Evolutionary conservation across 345 rosid species (phyloP).

Genomic region (Arabidopsis arenosa): DNA sequence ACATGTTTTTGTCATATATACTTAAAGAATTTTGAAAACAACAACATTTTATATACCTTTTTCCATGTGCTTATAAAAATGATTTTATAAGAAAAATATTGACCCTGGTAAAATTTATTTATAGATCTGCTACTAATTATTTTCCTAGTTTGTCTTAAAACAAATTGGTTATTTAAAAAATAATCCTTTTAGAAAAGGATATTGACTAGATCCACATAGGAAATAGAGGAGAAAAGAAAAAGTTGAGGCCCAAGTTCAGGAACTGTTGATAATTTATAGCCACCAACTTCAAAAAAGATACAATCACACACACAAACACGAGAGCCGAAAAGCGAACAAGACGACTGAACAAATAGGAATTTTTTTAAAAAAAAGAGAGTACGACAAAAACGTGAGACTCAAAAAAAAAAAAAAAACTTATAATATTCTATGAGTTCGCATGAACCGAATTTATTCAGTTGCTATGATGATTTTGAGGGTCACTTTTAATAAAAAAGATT

Average conservation of each 20-base stretch:
- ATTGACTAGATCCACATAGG: conserved; percentile 11
- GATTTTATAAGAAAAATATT: no score
- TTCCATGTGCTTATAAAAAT: no score
- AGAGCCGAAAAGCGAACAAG: conserved; percentile 13
- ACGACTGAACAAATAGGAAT: conserved; percentile 10
- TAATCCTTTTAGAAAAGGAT: neutral
- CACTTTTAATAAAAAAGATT: conserved; percentile 16
- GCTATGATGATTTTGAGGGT: conserved; percentile 23
- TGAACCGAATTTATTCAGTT: conserved; percentile 28
- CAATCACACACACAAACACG: conserved; percentile 8
- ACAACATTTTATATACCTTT: no score
- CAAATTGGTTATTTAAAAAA: no score
- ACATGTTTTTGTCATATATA: no score
- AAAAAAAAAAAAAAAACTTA: conserved; percentile 3
- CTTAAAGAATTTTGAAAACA: no score
- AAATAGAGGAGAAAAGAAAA: neutral
- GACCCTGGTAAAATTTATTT: no score
- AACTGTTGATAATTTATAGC: conserved; percentile 14
- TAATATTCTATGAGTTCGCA: conserved; percentile 3
- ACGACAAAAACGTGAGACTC: conserved; percentile 8
- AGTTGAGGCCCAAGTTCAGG: conserved; percentile 23
- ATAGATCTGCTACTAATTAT: no score
- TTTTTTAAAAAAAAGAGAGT: neutral
- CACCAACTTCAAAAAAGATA: conserved; percentile 24
- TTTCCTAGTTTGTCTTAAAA: no score